Evolutionary conservation across 257 asterid species (phyloP).

Genomic region (Pogostemon cablin): DNA sequence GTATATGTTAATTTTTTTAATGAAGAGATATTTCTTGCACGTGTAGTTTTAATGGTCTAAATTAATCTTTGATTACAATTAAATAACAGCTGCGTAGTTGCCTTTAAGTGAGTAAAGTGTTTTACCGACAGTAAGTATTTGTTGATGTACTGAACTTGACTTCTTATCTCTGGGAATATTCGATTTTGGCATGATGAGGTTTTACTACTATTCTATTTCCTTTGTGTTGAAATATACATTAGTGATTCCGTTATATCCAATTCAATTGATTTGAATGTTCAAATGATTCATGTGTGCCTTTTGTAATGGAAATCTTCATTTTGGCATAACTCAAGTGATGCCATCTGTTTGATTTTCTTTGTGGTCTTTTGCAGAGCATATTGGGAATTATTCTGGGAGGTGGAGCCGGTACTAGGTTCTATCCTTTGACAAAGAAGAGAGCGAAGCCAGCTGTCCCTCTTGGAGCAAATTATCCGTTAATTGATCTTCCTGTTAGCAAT

Average conservation of each 20-base stretch:
- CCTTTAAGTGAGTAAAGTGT: constrained; percentile 14
- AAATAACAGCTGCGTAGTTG: constrained; percentile 16
- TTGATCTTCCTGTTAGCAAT: constrained; percentile 96
- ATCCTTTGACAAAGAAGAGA: constrained; percentile 90
- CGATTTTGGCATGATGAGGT: no score
- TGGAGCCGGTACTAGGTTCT: constrained; percentile 96
- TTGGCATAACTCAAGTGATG: constrained; percentile 5
- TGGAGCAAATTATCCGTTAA: constrained; percentile 89
- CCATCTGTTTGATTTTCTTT: constrained; percentile 21
- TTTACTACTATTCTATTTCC: no score
- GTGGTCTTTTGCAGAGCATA: constrained; percentile 65
- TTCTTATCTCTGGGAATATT: no score
- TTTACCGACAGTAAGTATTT: neutral
- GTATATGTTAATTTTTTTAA: constrained; percentile 22
- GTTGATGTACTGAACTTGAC: no score
- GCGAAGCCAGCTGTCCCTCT: constrained; percentile 99
- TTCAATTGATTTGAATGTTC: constrained; percentile 16
- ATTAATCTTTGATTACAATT: constrained; percentile 19
- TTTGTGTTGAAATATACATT: no score
- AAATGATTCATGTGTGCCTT: constrained; percentile 2
- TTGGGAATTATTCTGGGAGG: constrained; percentile 95
- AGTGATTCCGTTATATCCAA: neutral
- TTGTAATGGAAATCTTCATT: constrained; percentile 3
- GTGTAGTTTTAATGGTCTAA: constrained; percentile 26
- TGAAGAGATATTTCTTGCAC: constrained; percentile 26